These are phyloP conservation scores for Haplosporangium gracile DNA, from an alignment of 192 early-diverging fungal species.

Conservation along the genomic window DNA sequence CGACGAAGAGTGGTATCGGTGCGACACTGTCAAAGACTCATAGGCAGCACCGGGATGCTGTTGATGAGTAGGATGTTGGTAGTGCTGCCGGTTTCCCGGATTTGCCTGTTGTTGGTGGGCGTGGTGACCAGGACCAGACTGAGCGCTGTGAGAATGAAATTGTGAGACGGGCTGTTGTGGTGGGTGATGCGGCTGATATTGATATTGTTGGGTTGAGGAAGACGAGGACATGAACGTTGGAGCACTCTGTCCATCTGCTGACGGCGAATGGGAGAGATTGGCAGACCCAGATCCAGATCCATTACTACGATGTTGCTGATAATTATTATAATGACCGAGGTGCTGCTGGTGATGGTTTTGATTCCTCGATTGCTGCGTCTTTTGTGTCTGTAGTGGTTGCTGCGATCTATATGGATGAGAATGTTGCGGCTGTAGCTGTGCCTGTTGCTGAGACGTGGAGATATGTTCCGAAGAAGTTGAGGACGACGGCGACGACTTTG, in stretches of 20 bases:
- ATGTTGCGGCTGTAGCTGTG: constrained; percentile 3
- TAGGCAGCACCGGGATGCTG: neutral
- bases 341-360: neutral
- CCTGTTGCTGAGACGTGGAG: neutral
- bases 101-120: neutral
- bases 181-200: constrained; percentile 1
- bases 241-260: neutral
- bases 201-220: neutral
- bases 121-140: neutral
- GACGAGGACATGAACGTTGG: neutral
- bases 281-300: neutral
- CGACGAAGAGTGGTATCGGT: neutral
- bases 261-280: neutral
- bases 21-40: neutral
- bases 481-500: neutral
- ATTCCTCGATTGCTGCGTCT: neutral
- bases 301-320: neutral
- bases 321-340: neutral
- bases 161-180: constrained; percentile 5
- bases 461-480: neutral
- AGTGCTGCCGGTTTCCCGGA: neutral
- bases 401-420: neutral
- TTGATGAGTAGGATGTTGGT: neutral
- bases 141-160: neutral
- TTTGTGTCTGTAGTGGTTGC: neutral